These are phyloP conservation scores for Claviceps arundinis DNA, from an alignment of 2,329 filamentous ascomycete species.

Conservation along the genomic window DNA sequence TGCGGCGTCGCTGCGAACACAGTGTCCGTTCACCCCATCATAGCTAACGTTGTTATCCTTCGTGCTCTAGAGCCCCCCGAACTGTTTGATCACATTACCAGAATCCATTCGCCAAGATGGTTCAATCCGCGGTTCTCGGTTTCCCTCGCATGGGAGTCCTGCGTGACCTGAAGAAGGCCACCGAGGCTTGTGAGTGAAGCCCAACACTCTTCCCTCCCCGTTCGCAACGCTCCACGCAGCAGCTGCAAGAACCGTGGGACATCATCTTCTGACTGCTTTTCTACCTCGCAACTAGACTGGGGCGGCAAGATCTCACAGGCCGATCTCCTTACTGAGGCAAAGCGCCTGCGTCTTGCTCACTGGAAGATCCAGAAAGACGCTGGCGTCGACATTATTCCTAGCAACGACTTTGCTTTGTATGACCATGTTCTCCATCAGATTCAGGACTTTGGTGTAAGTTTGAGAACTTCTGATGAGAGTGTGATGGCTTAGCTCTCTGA, in stretches of 20 bases:
- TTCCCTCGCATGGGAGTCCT: conserved; percentile 98
- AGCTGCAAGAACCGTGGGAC: neutral
- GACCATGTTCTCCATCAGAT: conserved; percentile 97
- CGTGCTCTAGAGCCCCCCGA: conserved; percentile 1
- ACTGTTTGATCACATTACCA: conserved; percentile 5
- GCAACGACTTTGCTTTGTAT: conserved; percentile 99
- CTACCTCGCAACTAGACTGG: conserved; percentile 43
- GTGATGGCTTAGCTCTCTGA: neutral
- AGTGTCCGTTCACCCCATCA: conserved; percentile 1
- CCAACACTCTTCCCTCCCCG: neutral
- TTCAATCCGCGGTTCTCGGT: conserved; percentile 71
- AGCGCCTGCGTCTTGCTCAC: conserved; percentile 90
- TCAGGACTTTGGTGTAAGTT: conserved; percentile 83
- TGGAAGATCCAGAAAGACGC: conserved; percentile 99
- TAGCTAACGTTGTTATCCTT: neutral
- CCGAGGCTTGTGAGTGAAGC: conserved; percentile 61
- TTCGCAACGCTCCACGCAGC: too few species aligned
- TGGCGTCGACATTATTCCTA: conserved; percentile 93
- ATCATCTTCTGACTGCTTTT: conserved; percentile 12
- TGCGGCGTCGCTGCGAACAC: neutral
- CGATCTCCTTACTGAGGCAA: conserved; percentile 86
- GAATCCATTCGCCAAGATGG: conserved; percentile 35
- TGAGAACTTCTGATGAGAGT: neutral
- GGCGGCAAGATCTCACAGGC: conserved; percentile 84
- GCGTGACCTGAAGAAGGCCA: conserved; percentile 99